phyloP scores from a whole-genome alignment of 768 basidiomycete genomes.

The Agrocybe chaxingu region DNA sequence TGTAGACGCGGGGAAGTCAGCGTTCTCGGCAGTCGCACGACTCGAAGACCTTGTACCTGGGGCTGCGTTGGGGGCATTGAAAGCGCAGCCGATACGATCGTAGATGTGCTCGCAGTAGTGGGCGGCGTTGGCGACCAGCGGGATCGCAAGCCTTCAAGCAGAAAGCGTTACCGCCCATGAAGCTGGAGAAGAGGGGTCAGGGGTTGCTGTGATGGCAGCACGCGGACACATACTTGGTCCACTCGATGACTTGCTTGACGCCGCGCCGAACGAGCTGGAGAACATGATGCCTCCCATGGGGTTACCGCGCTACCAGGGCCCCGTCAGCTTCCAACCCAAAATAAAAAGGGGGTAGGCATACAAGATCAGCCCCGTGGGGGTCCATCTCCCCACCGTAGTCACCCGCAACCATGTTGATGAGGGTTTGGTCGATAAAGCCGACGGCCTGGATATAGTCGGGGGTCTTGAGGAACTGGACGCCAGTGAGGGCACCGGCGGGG shows the following conservation, averaged over 20 bases:
- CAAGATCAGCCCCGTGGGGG: conserved; percentile 66
- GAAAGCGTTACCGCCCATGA: conserved; percentile 47
- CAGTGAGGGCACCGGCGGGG: conserved; percentile 59
- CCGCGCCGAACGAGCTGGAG: conserved; percentile 32
- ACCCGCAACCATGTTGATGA: conserved; percentile 43
- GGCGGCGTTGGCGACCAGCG: conserved; percentile 39
- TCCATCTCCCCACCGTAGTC: conserved; percentile 81
- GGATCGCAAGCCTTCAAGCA: conserved; percentile 14
- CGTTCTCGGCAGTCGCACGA: conserved; percentile 60
- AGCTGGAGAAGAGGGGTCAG: conserved; percentile 34
- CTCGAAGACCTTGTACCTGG: conserved; percentile 55
- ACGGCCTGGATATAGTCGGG: conserved; percentile 58
- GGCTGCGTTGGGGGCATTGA: conserved; percentile 67
- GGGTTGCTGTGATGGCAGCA: neutral
- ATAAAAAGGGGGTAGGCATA: conserved; percentile 11
- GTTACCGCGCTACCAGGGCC: conserved; percentile 56
- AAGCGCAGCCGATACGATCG: conserved; percentile 71
- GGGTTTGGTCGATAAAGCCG: conserved; percentile 62
- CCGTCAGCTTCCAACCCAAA: conserved; percentile 4
- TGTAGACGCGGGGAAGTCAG: conserved; percentile 60
- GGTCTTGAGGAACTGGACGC: conserved; percentile 62
- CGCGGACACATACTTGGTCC: conserved; percentile 57
- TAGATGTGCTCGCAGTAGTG: conserved; percentile 66
- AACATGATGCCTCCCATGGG: conserved; percentile 71
- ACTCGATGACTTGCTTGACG: conserved; percentile 53